A percentile compares a stretch with the other conserved stretches of the same genome.
Evolutionary conservation across 257 asterid genomes (phyloP).

Genomic region (Gentiana dahurica): DNA sequence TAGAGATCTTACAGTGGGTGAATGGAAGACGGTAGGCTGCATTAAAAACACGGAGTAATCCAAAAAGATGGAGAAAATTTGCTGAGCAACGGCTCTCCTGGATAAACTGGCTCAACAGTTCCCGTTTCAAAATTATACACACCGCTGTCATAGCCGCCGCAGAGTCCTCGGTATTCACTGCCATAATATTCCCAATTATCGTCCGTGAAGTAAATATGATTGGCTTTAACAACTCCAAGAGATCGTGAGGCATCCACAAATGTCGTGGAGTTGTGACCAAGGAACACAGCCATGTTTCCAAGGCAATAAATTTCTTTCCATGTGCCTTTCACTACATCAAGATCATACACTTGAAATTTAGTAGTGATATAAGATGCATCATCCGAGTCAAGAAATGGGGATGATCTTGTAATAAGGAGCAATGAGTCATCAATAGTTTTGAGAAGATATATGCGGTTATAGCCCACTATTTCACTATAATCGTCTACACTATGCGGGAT

Average conservation of each 20-base stretch:
- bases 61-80: no score
- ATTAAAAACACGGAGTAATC: no score
- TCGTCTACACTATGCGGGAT: no score
- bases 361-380: no score
- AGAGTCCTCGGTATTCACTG: not conserved
- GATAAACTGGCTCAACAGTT: not conserved
- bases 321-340: not conserved
- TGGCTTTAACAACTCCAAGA: not conserved
- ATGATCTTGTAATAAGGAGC: not conserved
- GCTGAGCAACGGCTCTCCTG: no score
- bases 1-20: no score
- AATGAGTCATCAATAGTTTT: not conserved
- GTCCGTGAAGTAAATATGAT: slow-evolving; percentile 1
- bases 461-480: not conserved
- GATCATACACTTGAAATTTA: not conserved
- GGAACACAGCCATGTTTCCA: not conserved
- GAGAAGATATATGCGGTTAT: not conserved
- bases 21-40: no score
- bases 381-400: not conserved
- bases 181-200: not conserved
- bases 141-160: no score
- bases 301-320: not conserved
- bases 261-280: not conserved
- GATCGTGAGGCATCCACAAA: not conserved
- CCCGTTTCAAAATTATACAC: not conserved